Evolutionary conservation across 345 rosid genomes (phyloP).

Genomic region (Pelargonium nanum): DNA sequence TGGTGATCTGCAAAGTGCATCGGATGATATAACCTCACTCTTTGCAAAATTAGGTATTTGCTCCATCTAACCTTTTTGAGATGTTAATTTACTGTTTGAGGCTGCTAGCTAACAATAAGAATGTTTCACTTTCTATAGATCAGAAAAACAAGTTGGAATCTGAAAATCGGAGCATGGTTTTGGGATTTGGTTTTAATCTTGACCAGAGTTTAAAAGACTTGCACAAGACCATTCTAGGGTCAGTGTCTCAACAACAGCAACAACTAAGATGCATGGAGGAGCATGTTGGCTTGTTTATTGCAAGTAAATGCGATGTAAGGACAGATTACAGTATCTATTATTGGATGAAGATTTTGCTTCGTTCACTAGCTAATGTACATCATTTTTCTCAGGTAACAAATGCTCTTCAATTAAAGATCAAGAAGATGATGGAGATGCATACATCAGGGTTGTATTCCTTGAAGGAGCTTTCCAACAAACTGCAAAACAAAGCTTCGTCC

Average conservation of each 20-base stretch:
- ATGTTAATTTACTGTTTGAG: not conserved
- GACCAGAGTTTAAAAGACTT: constrained; percentile 59
- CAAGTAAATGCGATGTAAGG: constrained; percentile 75
- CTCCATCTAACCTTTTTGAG: not conserved
- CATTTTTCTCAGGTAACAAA: constrained; percentile 48
- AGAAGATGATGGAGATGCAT: constrained; percentile 40
- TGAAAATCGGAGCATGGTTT: constrained; percentile 52
- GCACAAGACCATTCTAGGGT: constrained; percentile 59
- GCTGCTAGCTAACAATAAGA: not conserved
- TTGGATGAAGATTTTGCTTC: not conserved
- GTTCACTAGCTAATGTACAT: not conserved
- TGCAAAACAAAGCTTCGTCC: constrained; percentile 43
- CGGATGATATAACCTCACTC: constrained; percentile 60
- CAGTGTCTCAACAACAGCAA: constrained; percentile 79
- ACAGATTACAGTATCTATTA: not conserved
- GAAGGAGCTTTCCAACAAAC: constrained; percentile 39
- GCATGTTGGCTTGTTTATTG: constrained; percentile 46
- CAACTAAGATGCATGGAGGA: constrained; percentile 79
- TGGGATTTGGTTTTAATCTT: constrained; percentile 81
- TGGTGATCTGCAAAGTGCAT: constrained; percentile 64
- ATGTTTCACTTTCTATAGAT: constrained; percentile 31
- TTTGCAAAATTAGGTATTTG: constrained; percentile 59
- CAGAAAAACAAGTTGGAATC: constrained; percentile 65
- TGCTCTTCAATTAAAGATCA: constrained; percentile 43
- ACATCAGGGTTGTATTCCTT: constrained; percentile 43